Base-by-base conservation (phyloP, 768 basidiomycete genomes). In the Lentinula guzmanii region DNA sequence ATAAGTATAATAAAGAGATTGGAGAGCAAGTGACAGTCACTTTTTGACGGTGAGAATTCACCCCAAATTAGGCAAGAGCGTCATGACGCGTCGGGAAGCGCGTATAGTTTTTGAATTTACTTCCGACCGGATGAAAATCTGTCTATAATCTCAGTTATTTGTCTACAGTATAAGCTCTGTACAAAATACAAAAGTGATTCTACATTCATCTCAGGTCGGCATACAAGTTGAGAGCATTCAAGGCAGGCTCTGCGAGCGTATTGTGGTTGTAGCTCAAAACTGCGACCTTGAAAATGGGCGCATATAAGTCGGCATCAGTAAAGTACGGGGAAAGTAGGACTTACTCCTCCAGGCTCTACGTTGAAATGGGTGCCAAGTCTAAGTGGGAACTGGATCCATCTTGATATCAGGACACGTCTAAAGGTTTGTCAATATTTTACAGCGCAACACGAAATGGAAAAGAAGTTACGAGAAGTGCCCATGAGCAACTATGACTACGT, bases 401-500 rank as follows among this genome's bases (percentile, higher is more conserved):
- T 87, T 13, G 91, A 77, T 58, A 95, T 89, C 66, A 93, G 77
- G 52, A 83, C 82, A 43, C 90, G 83, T 58, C 82, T 91, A 71
- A 8, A 11, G 28, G 13, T 18, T 5, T 9, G 41, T 37, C 5
- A 37, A 16, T 21, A 37, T n/a, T n/a, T n/a, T 18, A 90, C 86
- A 72, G 94, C 90, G 0, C 82, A 65, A 37, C 7, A 34, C 7
- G 34, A 28, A 46, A 18, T 6, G 16, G 18, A 34, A 31, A 13
- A 18, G 21, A 4, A 48, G 28, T 65, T 11, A 61, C 58, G 18
- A 56, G 5, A 79, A 77, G 64, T 86, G 79, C 3, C 90, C 94
- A 72, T 98, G 95, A 0, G 93, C 91, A 62, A 98, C 85, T 68
- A 98, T 89, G 62, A 95, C 81, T 9, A 94, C 87, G 67, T 97